Conservation (phyloP, 352 stramenopile genomes). For the Phytophthora quininea region DNA sequence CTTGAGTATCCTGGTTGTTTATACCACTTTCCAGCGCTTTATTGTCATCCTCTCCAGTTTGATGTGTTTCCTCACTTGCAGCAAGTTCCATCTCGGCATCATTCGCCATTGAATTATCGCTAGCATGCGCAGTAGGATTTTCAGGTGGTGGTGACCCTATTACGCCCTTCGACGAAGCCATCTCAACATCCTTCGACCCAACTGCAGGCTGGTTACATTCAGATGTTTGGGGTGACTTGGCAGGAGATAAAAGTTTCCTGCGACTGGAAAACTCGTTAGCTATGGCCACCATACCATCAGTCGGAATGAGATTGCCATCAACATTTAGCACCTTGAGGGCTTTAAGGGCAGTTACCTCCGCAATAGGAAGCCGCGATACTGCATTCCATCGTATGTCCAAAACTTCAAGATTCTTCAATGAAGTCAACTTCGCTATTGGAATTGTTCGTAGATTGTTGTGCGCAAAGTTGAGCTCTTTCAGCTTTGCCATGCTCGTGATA, state of each 20-base stretch:
- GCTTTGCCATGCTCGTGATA: slow-evolving; percentile 31
- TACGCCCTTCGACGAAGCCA: background rate
- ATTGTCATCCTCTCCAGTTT: background rate
- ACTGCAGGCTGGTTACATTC: background rate
- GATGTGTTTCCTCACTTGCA: background rate
- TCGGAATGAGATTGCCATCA: slow-evolving; percentile 36
- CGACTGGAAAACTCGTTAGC: slow-evolving; percentile 18
- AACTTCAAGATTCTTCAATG: slow-evolving; percentile 35
- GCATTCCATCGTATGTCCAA: slow-evolving; percentile 57
- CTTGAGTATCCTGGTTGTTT: background rate
- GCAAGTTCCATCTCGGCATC: background rate
- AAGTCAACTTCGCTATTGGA: slow-evolving; percentile 25
- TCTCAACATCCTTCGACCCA: background rate
- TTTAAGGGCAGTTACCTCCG: slow-evolving; percentile 7
- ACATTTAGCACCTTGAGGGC: slow-evolving; percentile 18
- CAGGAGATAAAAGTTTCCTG: background rate
- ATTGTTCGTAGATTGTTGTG: slow-evolving; percentile 67
- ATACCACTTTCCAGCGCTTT: background rate
- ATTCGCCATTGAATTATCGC: background rate
- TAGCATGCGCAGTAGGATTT: background rate
- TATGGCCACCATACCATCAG: slow-evolving; percentile 21
- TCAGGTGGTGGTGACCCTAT: background rate
- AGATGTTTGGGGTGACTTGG: background rate
- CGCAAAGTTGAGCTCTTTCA: slow-evolving; percentile 47
- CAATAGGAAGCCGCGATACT: slow-evolving; percentile 20